Base-by-base conservation (phyloP, 2,329 filamentous ascomycete genomes). In the Cadophora sp. region DNA sequence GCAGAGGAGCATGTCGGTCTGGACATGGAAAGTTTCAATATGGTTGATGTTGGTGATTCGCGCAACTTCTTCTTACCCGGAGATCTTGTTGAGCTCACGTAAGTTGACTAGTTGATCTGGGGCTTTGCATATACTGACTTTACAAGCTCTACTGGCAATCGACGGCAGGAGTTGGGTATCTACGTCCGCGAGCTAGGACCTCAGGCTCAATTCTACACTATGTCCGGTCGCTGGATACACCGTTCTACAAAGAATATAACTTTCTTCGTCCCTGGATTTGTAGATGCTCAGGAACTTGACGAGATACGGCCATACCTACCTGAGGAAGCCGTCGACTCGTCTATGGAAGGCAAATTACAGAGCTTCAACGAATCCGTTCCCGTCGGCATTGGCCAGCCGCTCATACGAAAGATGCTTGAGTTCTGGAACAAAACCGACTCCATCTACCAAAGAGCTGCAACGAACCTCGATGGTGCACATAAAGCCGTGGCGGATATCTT, bases 381-480 rank as follows among this genome's bases (percentile, higher is more conserved):
- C 1, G 76, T 81, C 47, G 71, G 80, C 9, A 70, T 83, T n/a
- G 80, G 79, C n/a, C 79, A 78, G 24, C 80, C 81, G 11, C 71
- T 87, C 2, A 70, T 84, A 14, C 71, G 71, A 1, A 77, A 78
- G 30, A 80, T 87, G 71, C 70, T 78, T 18, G 69, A 75, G 0
- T 83, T 87, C 71, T 78, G 79, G 66, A 71, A 76, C 6, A 76
- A 83, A 65, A 78, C 81, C 27, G 80, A 85, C 70, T 76, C 77
- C 9, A 79, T 82, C 18, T 87, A 85, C 70, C 80, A 83, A 27
- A 71, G 76, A 13, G 77, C 83, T 70, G 81, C 83, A 1, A 70
- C 76, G 2, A 74, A 78, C 7, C 75, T 87, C 22, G 84, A 87
- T 64, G 80, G 79, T 66, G 84, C 84, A 11, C 84, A 86, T 73